Evolutionary conservation across 306 rosid genomes (phyloP).

Genomic region (Glycyrrhiza uralensis): DNA sequence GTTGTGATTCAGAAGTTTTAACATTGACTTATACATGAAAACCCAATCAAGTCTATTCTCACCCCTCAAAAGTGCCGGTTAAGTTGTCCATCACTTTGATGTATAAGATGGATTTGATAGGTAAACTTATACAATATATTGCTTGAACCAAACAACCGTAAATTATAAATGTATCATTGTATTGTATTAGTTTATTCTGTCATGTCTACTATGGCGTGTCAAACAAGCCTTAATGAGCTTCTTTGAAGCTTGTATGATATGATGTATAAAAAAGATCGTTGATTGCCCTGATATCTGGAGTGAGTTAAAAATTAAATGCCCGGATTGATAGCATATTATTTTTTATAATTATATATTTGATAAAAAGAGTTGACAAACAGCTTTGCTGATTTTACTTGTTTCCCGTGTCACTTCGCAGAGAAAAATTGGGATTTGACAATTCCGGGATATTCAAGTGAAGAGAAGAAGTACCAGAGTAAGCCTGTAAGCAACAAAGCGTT

Average conservation of each 20-base stretch:
- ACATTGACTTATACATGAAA: neutral
- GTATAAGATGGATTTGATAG: neutral
- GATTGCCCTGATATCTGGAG: conserved; percentile 19
- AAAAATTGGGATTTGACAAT: conserved; percentile 77
- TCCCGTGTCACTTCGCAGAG: conserved; percentile 55
- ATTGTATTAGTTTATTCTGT: neutral
- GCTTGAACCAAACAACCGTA: neutral
- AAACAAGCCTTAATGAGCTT: neutral
- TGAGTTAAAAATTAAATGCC: conserved; percentile 1
- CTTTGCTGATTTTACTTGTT: conserved; percentile 21
- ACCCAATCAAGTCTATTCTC: neutral
- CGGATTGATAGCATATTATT: neutral
- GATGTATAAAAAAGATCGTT: neutral
- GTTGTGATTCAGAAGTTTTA: neutral
- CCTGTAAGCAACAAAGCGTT: conserved; percentile 48
- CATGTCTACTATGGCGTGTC: neutral
- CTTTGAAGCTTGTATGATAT: conserved; percentile 11
- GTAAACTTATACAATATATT: neutral
- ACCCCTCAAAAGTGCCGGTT: neutral
- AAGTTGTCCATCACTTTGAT: neutral
- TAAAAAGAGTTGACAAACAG: neutral
- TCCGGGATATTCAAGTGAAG: conserved; percentile 91
- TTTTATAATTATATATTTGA: neutral
- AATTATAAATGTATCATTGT: neutral
- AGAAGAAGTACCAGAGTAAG: conserved; percentile 64